phyloP scores from a whole-genome alignment of 257 asterid species.

The Salvia splendens region DNA sequence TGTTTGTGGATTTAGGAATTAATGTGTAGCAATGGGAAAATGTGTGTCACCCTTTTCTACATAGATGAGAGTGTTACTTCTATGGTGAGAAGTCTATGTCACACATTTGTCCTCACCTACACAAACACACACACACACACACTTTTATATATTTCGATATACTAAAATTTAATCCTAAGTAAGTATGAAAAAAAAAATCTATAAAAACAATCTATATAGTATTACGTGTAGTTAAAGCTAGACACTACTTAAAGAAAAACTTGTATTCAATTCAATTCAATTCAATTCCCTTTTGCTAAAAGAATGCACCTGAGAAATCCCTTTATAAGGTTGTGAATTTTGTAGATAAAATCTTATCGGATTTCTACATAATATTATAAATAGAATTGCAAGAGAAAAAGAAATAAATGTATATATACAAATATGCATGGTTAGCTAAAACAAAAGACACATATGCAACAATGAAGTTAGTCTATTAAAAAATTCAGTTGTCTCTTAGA shows the following conservation, averaged over 20 bases:
- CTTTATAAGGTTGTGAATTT: not conserved
- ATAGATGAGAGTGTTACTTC: constrained; percentile 40
- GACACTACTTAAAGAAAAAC: not conserved
- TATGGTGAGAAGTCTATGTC: constrained; percentile 52
- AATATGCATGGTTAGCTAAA: too few relatives aligned
- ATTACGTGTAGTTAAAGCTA: constrained; percentile 1
- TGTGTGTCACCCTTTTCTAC: constrained; percentile 39
- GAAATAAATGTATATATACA: too few relatives aligned
- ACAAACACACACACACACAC: not conserved
- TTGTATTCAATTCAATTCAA: not conserved
- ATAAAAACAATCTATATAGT: not conserved
- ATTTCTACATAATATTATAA: too few relatives aligned
- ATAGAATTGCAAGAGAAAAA: too few relatives aligned
- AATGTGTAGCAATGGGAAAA: constrained; percentile 37
- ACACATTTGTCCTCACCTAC: constrained; percentile 40
- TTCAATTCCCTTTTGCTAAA: not conserved
- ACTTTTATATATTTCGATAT: not conserved
- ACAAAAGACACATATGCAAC: too few relatives aligned
- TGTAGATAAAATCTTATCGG: too few relatives aligned
- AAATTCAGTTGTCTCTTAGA: too few relatives aligned
- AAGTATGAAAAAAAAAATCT: not conserved
- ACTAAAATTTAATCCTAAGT: not conserved
- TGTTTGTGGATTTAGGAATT: constrained; percentile 36
- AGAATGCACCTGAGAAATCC: not conserved
- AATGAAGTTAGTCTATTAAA: too few relatives aligned